phyloP scores from a whole-genome alignment of 148 eudicot genomes.

The Rhododendron simsii region DNA sequence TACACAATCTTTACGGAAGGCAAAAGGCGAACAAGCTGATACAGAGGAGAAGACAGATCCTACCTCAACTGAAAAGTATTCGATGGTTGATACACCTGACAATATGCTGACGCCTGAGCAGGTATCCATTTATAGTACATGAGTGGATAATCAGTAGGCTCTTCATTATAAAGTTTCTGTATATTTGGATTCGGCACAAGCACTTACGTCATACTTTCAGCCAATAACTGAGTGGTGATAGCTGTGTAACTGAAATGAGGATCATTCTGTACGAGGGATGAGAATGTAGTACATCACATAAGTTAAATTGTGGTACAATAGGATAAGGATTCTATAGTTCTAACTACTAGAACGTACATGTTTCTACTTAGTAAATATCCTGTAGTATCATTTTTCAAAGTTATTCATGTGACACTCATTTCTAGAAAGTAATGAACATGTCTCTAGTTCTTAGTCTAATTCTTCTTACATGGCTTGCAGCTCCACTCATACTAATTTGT shows the following conservation, averaged over 20 bases:
- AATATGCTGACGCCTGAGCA: constrained; percentile 77
- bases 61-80: constrained; percentile 59
- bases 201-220: background rate
- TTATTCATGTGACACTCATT: background rate
- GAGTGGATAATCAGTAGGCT: background rate
- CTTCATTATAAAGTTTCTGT: background rate
- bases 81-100: constrained; percentile 74
- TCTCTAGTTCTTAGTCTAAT: background rate
- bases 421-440: background rate
- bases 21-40: constrained; percentile 81
- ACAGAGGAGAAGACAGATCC: constrained; percentile 65
- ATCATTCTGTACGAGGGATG: background rate
- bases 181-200: background rate
- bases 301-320: background rate
- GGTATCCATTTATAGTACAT: constrained; percentile 28
- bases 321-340: background rate
- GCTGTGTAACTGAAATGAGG: background rate
- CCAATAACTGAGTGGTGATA: background rate
- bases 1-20: constrained; percentile 67
- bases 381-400: background rate
- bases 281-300: background rate
- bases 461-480: background rate
- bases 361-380: background rate
- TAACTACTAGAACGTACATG: background rate
- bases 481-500: background rate